Evolutionary conservation across 805 yeast genomes (phyloP).

Genomic region (Danielia reshetovae): DNA sequence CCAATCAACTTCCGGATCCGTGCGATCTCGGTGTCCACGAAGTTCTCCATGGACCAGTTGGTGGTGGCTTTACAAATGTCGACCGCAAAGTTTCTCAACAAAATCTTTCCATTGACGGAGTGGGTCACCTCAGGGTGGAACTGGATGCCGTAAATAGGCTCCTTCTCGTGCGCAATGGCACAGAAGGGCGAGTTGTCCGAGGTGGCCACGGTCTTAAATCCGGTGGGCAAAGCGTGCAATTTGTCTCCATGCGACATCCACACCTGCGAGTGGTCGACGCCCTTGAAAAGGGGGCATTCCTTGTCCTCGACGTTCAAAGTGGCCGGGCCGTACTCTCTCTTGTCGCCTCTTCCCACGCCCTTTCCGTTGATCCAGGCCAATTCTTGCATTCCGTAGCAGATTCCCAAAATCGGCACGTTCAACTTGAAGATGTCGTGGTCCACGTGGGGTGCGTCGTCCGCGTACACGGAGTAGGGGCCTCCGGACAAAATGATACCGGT

Average conservation of each 20-base stretch:
- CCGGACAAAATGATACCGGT: conserved; percentile 95
- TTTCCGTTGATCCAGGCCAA: conserved; percentile 96
- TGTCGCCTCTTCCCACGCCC: conserved; percentile 91
- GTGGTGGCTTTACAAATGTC: conserved; percentile 80
- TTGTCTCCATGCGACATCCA: conserved; percentile 99
- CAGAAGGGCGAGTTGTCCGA: conserved; percentile 95
- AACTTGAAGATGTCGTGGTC: conserved; percentile 90
- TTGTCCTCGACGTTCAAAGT: conserved; percentile 70
- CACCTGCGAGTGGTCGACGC: conserved; percentile 89
- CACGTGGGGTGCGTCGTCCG: conserved; percentile 93
- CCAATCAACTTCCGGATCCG: conserved; percentile 91
- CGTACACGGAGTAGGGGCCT: conserved; percentile 97
- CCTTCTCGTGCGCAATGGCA: conserved; percentile 75
- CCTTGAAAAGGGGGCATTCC: conserved; percentile 71
- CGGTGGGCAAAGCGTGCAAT: conserved; percentile 83
- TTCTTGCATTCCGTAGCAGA: conserved; percentile 99
- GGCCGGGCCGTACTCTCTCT: conserved; percentile 98
- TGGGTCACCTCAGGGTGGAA: conserved; percentile 99
- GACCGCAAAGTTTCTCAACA: conserved; percentile 90
- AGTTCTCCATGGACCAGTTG: conserved; percentile 98
- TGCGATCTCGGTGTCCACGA: conserved; percentile 92
- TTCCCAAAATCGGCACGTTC: conserved; percentile 91
- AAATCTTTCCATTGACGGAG: conserved; percentile 81
- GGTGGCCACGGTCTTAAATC: conserved; percentile 84
- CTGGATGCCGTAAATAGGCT: conserved; percentile 88